phyloP scores from a whole-genome alignment of 768 basidiomycete species.

The Suillus subluteus region DNA sequence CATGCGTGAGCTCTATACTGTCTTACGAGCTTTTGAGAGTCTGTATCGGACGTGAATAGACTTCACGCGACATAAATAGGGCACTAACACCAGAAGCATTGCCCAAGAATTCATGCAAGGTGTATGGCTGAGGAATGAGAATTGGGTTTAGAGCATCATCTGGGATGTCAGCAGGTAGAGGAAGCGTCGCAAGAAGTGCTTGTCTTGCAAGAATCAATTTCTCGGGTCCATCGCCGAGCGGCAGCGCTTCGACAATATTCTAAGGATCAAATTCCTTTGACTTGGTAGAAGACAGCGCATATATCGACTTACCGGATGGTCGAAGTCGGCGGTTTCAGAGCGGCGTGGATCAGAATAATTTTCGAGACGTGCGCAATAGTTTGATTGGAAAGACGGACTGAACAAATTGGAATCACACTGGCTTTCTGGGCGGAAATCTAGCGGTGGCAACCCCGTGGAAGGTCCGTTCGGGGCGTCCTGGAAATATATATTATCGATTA shows the following conservation, averaged over 20 bases:
- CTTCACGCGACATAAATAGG: neutral
- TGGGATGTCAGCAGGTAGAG: constrained; percentile 65
- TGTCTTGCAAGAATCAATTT: constrained; percentile 58
- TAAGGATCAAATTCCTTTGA: neutral
- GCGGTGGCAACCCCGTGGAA: neutral
- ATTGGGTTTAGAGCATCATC: constrained; percentile 72
- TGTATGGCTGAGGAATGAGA: constrained; percentile 62
- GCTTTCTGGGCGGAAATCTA: neutral
- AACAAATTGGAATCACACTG: neutral
- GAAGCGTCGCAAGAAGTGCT: constrained; percentile 58
- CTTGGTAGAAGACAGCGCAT: constrained; percentile 14
- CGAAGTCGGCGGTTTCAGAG: constrained; percentile 7
- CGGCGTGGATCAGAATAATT: neutral
- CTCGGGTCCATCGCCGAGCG: constrained; percentile 25
- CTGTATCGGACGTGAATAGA: constrained; percentile 34
- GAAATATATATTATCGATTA: neutral
- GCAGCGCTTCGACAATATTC: neutral
- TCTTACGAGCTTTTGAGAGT: constrained; percentile 60
- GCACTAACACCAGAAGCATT: constrained; percentile 58
- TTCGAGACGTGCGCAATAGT: neutral
- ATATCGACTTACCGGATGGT: constrained; percentile 25
- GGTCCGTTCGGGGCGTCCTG: neutral
- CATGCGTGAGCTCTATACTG: constrained; percentile 1
- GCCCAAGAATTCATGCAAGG: constrained; percentile 70
- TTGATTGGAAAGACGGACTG: constrained; percentile 2